A percentile compares a stretch with the other conserved stretches of the same genome.
Conservation (phyloP, 305 asterid species). For the Withania somnifera region DNA sequence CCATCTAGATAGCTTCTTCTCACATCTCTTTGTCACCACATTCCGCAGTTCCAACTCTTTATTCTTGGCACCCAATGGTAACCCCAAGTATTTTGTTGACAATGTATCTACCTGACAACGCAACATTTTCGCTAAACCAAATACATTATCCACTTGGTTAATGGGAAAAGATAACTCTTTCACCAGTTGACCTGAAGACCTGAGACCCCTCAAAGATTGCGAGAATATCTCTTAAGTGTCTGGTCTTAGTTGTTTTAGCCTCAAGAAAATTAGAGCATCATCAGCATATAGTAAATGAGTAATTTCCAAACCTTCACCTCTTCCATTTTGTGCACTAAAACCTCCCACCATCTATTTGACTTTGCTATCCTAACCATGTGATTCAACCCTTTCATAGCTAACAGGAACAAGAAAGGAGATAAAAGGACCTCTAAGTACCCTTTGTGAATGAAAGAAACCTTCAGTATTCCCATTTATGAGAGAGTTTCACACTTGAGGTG, state of each 20-base stretch:
- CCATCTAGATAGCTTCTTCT: background rate
- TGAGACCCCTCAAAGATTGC: background rate
- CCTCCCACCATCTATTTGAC: background rate
- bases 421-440: background rate
- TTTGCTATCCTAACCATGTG: background rate
- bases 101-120: background rate
- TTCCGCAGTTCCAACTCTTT: background rate
- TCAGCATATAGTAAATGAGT: background rate
- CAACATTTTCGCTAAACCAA: background rate
- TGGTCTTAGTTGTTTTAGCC: background rate
- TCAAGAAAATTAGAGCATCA: background rate
- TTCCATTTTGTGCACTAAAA: background rate
- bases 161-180: background rate
- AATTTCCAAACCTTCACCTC: background rate
- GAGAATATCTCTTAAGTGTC: background rate
- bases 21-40: background rate
- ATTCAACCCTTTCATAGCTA: background rate
- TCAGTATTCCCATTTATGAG: background rate
- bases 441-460: background rate
- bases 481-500: background rate
- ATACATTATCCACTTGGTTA: background rate
- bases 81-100: background rate
- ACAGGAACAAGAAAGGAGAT: background rate
- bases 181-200: background rate
- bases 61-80: background rate